Evolutionary conservation across 2,329 filamentous ascomycete species (phyloP).

Genomic region (Pseudocercospora macadamiae): DNA sequence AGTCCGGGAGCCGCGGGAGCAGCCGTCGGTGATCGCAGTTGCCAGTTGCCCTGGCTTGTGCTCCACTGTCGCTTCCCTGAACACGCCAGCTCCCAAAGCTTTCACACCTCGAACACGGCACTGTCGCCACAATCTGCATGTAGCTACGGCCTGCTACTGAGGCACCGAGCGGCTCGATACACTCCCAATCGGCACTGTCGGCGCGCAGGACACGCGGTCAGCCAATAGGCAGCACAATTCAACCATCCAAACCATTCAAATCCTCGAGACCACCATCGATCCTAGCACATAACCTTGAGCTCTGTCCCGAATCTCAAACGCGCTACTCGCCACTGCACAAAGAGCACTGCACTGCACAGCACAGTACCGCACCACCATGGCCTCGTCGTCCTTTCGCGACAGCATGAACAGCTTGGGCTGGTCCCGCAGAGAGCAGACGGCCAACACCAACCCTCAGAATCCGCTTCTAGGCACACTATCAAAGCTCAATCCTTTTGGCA

Average conservation of each 20-base stretch:
- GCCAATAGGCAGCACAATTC: slow-evolving; percentile 35
- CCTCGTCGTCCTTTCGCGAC: slow-evolving; percentile 86
- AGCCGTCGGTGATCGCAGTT: too few species aligned
- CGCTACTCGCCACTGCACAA: slow-evolving; percentile 23
- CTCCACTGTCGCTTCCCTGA: slow-evolving; percentile 6
- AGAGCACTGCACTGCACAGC: slow-evolving; percentile 16
- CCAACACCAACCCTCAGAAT: slow-evolving; percentile 76
- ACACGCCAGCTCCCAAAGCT: slow-evolving; percentile 4
- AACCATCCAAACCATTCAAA: slow-evolving; percentile 19
- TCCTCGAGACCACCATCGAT: slow-evolving; percentile 12
- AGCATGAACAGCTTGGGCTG: slow-evolving; percentile 94
- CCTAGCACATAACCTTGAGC: slow-evolving; percentile 20
- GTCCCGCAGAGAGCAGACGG: slow-evolving; percentile 80
- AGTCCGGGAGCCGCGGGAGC: neutral
- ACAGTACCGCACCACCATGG: slow-evolving; percentile 60
- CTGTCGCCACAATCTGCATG: slow-evolving; percentile 15
- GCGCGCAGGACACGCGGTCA: slow-evolving; percentile 25
- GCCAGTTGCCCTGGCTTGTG: neutral
- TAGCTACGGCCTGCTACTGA: slow-evolving; percentile 14
- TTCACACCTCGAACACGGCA: slow-evolving; percentile 6
- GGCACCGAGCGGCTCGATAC: slow-evolving; percentile 12
- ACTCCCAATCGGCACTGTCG: slow-evolving; percentile 24
- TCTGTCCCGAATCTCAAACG: slow-evolving; percentile 25
- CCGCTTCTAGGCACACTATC: slow-evolving; percentile 78
- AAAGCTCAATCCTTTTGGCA: slow-evolving; percentile 84